phyloP scores from a whole-genome alignment of 169 alveolate genomes.

The Plasmodium chabaudi region DNA sequence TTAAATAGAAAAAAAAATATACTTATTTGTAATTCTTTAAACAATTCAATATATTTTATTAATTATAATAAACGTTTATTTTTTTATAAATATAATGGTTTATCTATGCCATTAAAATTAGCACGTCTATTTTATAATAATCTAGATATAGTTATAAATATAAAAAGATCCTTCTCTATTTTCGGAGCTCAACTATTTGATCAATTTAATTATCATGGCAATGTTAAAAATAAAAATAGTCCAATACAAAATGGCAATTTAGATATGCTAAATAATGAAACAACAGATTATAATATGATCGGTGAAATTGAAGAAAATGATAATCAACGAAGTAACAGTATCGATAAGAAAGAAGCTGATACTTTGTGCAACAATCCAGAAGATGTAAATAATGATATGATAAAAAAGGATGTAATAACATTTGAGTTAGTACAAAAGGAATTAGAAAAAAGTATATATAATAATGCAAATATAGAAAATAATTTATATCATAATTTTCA shows the following conservation, averaged over 20 bases:
- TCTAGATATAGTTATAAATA: not conserved
- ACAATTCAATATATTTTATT: slow-evolving; percentile 11
- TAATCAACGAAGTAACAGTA: no score
- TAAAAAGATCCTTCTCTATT: slow-evolving; percentile 23
- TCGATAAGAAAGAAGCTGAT: not conserved
- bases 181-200: slow-evolving; percentile 13
- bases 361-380: not conserved
- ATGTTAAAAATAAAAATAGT: not conserved
- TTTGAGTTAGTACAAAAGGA: slow-evolving; percentile 26
- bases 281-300: not conserved
- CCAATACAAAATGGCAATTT: not conserved
- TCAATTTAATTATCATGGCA: slow-evolving; percentile 1
- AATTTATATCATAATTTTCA: slow-evolving; percentile 45
- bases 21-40: slow-evolving; percentile 34
- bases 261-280: not conserved
- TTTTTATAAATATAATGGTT: slow-evolving; percentile 30
- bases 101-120: slow-evolving; percentile 50
- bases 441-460: slow-evolving; percentile 31
- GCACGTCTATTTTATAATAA: slow-evolving; percentile 23
- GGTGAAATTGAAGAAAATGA: no score
- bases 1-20: slow-evolving; percentile 28
- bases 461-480: slow-evolving; percentile 35
- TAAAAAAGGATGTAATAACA: not conserved
- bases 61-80: slow-evolving; percentile 50
- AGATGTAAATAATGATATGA: not conserved